Conservation (phyloP, 2,329 filamentous ascomycete genomes). For the Diplocarpon mali region DNA sequence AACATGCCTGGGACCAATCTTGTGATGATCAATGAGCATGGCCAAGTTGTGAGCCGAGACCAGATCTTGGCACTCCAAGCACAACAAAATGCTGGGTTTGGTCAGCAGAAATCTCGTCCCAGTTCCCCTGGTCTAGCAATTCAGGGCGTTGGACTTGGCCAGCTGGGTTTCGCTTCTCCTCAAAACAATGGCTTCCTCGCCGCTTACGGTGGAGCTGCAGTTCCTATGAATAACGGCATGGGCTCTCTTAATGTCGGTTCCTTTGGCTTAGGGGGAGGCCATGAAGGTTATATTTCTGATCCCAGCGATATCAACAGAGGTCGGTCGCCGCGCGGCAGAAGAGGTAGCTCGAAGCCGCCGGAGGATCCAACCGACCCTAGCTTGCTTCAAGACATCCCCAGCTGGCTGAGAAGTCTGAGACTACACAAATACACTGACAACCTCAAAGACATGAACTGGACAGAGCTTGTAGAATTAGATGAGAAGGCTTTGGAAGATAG, state of each 20-base stretch:
- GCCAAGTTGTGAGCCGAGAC: slow-evolving; percentile 75
- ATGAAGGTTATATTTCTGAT: slow-evolving; percentile 86
- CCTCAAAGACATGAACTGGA: slow-evolving; percentile 94
- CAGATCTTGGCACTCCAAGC: slow-evolving; percentile 75
- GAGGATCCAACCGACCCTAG: slow-evolving; percentile 91
- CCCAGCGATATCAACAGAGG: slow-evolving; percentile 86
- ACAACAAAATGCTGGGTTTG: slow-evolving; percentile 45
- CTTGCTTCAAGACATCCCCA: slow-evolving; percentile 87
- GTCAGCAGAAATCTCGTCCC: slow-evolving; percentile 65
- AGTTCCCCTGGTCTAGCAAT: slow-evolving; percentile 81
- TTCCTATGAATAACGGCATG: slow-evolving; percentile 62
- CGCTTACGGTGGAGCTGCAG: slow-evolving; percentile 68
- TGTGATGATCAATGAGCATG: slow-evolving; percentile 90
- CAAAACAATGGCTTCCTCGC: slow-evolving; percentile 92
- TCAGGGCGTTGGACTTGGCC: slow-evolving; percentile 53
- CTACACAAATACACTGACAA: slow-evolving; percentile 99
- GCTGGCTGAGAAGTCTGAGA: slow-evolving; percentile 87
- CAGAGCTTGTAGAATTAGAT: slow-evolving; percentile 80
- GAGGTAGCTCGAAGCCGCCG: slow-evolving; percentile 92
- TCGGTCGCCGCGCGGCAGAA: slow-evolving; percentile 79
- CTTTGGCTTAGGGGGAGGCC: slow-evolving; percentile 54
- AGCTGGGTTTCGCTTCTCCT: slow-evolving; percentile 68
- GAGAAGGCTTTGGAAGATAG: slow-evolving; percentile 87
- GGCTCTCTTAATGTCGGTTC: slow-evolving; percentile 60
- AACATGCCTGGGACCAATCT: slow-evolving; percentile 63